A percentile compares a stretch with the other conserved stretches of the same genome.
Conservation (phyloP, 352 stramenopile genomes). For the Phytophthora cajani region DNA sequence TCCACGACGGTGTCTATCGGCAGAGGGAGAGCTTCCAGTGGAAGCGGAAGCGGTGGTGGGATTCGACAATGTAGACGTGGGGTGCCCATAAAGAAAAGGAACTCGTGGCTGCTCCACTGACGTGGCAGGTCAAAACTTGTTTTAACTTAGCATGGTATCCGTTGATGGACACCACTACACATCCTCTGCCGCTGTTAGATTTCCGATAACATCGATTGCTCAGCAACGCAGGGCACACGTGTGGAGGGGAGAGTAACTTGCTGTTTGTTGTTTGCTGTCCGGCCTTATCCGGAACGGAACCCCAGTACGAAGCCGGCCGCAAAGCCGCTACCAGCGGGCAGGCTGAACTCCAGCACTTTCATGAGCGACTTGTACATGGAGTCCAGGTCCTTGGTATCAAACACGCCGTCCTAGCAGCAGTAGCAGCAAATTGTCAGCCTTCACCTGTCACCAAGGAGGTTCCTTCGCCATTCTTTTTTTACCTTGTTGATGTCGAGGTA, state of each 20-base stretch:
- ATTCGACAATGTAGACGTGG: conserved; percentile 1
- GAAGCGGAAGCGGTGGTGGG: not conserved
- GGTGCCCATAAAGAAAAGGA: not conserved
- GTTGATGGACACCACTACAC: not conserved
- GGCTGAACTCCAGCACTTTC: conserved; percentile 80
- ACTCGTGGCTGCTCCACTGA: conserved; percentile 3
- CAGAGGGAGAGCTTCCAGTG: not conserved
- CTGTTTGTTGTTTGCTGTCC: not conserved
- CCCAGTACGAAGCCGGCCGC: conserved; percentile 75
- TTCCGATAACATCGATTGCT: not conserved
- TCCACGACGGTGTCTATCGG: not conserved
- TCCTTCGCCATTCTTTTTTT: not conserved
- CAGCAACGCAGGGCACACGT: not conserved
- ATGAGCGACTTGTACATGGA: conserved; percentile 79
- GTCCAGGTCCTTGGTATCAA: conserved; percentile 83
- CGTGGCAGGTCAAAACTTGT: conserved; percentile 1
- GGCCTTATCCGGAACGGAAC: conserved; percentile 69
- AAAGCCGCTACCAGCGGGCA: conserved; percentile 81
- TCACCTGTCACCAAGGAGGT: not conserved
- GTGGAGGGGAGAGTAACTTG: not conserved
- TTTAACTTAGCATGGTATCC: not conserved
- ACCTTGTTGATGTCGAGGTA: conserved; percentile 88
- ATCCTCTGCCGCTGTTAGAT: not conserved
- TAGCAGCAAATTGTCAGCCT: not conserved
- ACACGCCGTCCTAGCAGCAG: conserved; percentile 57